phyloP scores from a whole-genome alignment of 257 asterid species.

The Dorcoceras hygrometricum region DNA sequence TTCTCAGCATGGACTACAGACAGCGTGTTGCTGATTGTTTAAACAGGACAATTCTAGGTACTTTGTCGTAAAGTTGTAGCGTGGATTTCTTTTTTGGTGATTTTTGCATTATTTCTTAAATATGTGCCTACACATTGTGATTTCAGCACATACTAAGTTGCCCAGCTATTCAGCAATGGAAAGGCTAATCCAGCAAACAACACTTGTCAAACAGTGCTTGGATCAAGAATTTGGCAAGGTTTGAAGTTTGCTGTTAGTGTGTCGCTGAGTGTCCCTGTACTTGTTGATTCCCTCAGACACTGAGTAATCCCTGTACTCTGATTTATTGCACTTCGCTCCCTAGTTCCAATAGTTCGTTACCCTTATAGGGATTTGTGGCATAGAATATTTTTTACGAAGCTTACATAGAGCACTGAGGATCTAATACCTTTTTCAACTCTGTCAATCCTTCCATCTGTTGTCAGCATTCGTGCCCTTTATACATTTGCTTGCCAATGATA shows the following conservation, averaged over 20 bases:
- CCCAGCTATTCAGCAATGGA: constrained; percentile 76
- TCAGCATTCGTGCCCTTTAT: neutral
- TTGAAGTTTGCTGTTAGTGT: constrained; percentile 29
- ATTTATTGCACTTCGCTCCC: neutral
- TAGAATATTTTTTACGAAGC: neutral
- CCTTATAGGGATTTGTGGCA: neutral
- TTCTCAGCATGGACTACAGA: constrained; percentile 67
- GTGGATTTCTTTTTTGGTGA: neutral
- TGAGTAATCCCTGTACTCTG: neutral
- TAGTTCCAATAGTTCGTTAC: neutral
- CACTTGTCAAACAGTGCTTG: constrained; percentile 68
- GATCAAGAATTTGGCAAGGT: constrained; percentile 82
- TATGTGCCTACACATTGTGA: constrained; percentile 13
- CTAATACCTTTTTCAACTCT: neutral
- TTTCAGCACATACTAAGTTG: constrained; percentile 63
- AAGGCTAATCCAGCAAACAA: constrained; percentile 77
- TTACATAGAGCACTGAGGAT: neutral
- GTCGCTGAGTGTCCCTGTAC: constrained; percentile 19
- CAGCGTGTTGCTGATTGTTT: constrained; percentile 80
- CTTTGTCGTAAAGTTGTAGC: constrained; percentile 14
- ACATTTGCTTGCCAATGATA: neutral
- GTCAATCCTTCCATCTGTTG: neutral
- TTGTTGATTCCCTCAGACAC: constrained; percentile 10
- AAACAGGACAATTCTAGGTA: constrained; percentile 86
- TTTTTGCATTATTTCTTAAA: constrained; percentile 8